Evolutionary conservation across 139 green algal genomes (phyloP), one percentile per base, ranked within the genome.

Genomic region (Gonium pectorale): DNA sequence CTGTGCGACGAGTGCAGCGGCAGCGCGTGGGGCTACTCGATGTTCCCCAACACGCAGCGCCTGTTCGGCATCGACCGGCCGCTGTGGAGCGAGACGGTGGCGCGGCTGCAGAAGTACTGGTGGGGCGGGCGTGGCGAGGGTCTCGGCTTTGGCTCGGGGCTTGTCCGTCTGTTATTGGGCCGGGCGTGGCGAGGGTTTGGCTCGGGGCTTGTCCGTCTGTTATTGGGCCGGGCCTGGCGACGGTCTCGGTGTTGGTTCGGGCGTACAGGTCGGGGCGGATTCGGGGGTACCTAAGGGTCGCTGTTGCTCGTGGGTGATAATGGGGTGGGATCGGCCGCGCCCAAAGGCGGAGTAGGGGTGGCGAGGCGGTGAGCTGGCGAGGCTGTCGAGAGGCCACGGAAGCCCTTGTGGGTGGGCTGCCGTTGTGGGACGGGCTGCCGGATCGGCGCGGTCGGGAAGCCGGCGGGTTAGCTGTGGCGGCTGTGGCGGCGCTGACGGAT

Each of bases 61-160:
- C 85, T 94, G 81, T 88, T 94, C 56, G 27, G 70, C 3, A 22
- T 60, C 9, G 90, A 91, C 67, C 41, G 78, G 67, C 88, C 90
- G 27, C 85, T 84, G 43, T 91, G 88, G 88, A 27, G 38, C 52
- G 38, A 72, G n/a, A 74, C 69, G 11, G 73, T 92, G 40, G 43
- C 67, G 6, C 74, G 77, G 37, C 87, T 91, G 80, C 37, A 84
- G 11, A 78, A 81, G 59, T 81, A 81, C 67, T 88, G 84, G 84
- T 82, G 75, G 13, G 75, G 44, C 54, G 6, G 29, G 27, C 29
- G 22, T 24, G 40, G 27, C 27, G 33, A 21, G 29, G 40, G 38
- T 22, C 1, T 15, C 2, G 67, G 67, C 1, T 27, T 26, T 56
- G 17, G 49, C 13, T 56, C 13, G 49, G 13, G 13, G 49, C 13